Conservation (phyloP, 352 stramenopile species). For the Lagenidium giganteum region DNA sequence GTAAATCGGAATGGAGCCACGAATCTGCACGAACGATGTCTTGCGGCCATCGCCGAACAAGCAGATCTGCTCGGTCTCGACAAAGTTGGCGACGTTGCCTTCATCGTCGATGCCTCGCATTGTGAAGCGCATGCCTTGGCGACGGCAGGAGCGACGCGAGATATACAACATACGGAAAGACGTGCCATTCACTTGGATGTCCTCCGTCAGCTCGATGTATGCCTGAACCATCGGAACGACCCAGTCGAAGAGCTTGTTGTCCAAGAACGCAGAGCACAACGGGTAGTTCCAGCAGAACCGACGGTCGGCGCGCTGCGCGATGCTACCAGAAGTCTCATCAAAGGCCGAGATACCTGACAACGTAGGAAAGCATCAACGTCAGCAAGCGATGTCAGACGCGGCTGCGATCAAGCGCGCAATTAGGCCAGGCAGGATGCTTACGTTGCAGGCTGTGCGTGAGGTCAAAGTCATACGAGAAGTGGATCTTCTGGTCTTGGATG, state of each 20-base stretch:
- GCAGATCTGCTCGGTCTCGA: conserved; percentile 94
- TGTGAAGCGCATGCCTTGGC: conserved; percentile 90
- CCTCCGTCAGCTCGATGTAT: conserved; percentile 48
- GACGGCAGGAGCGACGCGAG: conserved; percentile 64
- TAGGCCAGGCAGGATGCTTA: too few relatives aligned
- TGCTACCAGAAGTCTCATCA: conserved; percentile 34
- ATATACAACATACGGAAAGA: conserved; percentile 74
- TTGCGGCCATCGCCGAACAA: conserved; percentile 52
- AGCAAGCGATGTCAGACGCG: too few relatives aligned
- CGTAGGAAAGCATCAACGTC: neutral
- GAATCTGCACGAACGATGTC: conserved; percentile 79
- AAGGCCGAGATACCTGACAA: conserved; percentile 38
- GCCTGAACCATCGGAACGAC: conserved; percentile 76
- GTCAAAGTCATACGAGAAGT: conserved; percentile 75
- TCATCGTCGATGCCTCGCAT: conserved; percentile 89
- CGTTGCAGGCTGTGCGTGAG: conserved; percentile 72
- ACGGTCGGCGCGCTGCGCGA: conserved; percentile 68
- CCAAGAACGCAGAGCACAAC: conserved; percentile 42
- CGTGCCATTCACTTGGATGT: conserved; percentile 37
- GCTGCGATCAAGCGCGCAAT: too few relatives aligned
- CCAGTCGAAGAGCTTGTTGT: conserved; percentile 74
- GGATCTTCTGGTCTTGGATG: conserved; percentile 55
- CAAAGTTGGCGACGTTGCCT: conserved; percentile 94
- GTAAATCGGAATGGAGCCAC: conserved; percentile 93
- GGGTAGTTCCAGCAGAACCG: conserved; percentile 94